These are phyloP conservation scores for Lithocarpus polystachyus DNA, from an alignment of 306 rosid species.

Conservation along the genomic window DNA sequence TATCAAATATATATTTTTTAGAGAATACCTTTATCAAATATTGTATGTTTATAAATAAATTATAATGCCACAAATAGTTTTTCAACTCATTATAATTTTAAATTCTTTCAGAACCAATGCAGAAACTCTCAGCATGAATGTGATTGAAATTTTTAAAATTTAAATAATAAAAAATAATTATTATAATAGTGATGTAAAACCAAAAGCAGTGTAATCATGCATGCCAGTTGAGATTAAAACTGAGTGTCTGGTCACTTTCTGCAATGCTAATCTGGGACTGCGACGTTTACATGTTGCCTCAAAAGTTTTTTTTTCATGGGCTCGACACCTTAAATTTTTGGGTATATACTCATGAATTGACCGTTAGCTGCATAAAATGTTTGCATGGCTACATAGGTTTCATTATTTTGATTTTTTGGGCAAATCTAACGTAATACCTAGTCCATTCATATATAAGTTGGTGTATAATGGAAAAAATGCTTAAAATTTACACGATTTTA, in stretches of 20 bases:
- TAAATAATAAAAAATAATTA: constrained; percentile 2
- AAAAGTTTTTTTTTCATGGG: constrained; percentile 36
- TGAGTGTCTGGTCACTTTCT: constrained; percentile 29
- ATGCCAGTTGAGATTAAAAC: constrained; percentile 27
- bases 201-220: constrained; percentile 25
- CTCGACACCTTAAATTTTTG: constrained; percentile 35
- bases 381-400: constrained; percentile 54
- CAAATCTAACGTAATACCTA: too few species aligned
- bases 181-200: constrained; percentile 6
- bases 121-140: constrained; percentile 25
- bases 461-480: not conserved
- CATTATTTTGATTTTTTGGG: not conserved
- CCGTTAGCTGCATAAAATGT: constrained; percentile 42
- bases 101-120: constrained; percentile 33
- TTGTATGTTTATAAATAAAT: not conserved
- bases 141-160: constrained; percentile 1
- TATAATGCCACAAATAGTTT: not conserved
- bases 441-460: too few species aligned
- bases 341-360: constrained; percentile 1
- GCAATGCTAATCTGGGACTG: constrained; percentile 18
- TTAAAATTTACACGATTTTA: too few species aligned
- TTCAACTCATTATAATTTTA: not conserved
- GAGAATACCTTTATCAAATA: not conserved
- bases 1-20: not conserved
- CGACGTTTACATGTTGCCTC: constrained; percentile 1